Evolutionary conservation across 805 yeast genomes (phyloP).

Genomic region (Yarrowia keelungensis): DNA sequence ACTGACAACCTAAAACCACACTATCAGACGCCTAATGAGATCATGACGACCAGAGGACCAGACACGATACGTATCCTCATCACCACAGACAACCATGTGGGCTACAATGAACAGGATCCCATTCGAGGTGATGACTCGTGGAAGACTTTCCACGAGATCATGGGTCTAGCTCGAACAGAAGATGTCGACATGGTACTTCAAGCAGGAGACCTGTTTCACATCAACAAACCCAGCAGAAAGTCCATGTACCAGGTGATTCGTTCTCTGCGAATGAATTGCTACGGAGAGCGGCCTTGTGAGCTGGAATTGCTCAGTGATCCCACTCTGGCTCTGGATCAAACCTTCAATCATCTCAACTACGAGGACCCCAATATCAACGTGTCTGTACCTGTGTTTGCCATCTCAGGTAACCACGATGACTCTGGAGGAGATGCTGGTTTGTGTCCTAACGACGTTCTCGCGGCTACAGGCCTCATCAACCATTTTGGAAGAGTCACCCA

Average conservation of each 20-base stretch:
- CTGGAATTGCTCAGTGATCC: slow-evolving; percentile 85
- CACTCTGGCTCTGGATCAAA: slow-evolving; percentile 57
- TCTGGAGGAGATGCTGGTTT: slow-evolving; percentile 81
- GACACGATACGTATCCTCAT: slow-evolving; percentile 79
- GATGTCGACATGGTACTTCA: slow-evolving; percentile 91
- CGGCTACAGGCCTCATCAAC: slow-evolving; percentile 82
- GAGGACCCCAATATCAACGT: slow-evolving; percentile 91
- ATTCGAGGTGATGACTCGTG: slow-evolving; percentile 90
- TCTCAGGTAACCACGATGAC: slow-evolving; percentile 96
- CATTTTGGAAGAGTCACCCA: slow-evolving; percentile 86
- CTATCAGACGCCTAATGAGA: background rate
- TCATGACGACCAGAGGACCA: slow-evolving; percentile 51
- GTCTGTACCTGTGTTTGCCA: slow-evolving; percentile 88
- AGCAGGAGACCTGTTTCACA: slow-evolving; percentile 92
- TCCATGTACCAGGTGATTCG: slow-evolving; percentile 83
- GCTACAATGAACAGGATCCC: slow-evolving; percentile 88
- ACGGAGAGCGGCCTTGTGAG: slow-evolving; percentile 89
- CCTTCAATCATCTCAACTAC: slow-evolving; percentile 72
- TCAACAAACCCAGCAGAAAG: slow-evolving; percentile 86
- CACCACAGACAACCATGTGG: slow-evolving; percentile 97
- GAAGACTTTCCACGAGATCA: slow-evolving; percentile 83
- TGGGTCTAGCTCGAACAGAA: slow-evolving; percentile 67
- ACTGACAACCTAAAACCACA: background rate
- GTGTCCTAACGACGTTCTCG: slow-evolving; percentile 84
- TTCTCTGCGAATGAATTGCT: slow-evolving; percentile 70